phyloP scores from a whole-genome alignment of 164 flowering plant species.

The Chimonanthus salicifolius region DNA sequence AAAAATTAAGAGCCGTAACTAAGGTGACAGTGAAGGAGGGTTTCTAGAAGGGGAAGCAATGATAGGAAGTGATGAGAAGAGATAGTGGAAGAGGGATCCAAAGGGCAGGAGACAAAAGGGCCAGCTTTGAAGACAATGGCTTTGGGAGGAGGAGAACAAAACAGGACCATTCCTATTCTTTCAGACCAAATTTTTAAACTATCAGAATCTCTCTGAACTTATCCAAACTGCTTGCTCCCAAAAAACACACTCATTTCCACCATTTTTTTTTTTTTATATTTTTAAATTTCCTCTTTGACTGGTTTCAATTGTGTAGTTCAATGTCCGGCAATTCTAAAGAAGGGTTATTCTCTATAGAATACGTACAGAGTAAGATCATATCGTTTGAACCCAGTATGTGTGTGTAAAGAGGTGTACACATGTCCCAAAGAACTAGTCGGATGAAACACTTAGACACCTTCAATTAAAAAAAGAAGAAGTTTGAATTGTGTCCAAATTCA shows the following conservation, averaged over 20 bases:
- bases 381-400: too few species aligned
- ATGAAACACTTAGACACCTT: too few species aligned
- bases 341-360: too few species aligned
- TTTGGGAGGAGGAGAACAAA: background rate
- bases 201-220: background rate
- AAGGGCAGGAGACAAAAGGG: conserved; percentile 5
- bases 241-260: background rate
- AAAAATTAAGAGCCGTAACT: background rate
- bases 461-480: too few species aligned
- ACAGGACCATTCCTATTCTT: background rate
- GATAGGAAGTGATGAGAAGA: background rate
- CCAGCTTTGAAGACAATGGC: background rate
- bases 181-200: background rate
- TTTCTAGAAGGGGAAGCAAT: conserved; percentile 1
- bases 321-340: too few species aligned
- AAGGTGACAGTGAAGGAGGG: background rate
- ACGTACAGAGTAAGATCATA: too few species aligned
- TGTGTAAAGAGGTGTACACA: too few species aligned
- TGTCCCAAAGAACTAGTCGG: too few species aligned
- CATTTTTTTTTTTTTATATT: too few species aligned
- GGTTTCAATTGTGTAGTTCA: too few species aligned
- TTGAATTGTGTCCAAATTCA: too few species aligned
- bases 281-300: too few species aligned
- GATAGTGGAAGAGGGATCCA: background rate
- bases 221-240: background rate